These are phyloP conservation scores for Alternaria sp. DNA, from an alignment of 2,329 filamentous ascomycete genomes.

Conservation along the genomic window DNA sequence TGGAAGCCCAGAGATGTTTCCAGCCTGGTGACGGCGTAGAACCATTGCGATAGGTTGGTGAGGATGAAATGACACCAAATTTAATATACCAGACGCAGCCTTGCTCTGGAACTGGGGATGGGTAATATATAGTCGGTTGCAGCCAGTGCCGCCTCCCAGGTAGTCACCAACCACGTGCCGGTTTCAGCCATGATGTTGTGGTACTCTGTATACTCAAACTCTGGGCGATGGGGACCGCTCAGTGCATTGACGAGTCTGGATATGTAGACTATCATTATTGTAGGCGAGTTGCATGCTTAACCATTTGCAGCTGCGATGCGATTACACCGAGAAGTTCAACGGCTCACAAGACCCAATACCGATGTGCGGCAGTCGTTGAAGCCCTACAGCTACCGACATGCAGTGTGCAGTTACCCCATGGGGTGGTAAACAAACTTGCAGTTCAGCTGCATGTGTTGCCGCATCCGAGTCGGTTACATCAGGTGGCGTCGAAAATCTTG, in stretches of 20 bases:
- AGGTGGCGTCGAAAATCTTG: slow-evolving; percentile 11
- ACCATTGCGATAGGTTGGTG: slow-evolving; percentile 16
- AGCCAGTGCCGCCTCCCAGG: slow-evolving; percentile 5
- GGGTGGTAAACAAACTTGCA: slow-evolving; percentile 3
- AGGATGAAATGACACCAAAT: not conserved
- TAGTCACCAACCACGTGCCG: slow-evolving; percentile 12
- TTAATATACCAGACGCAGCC: slow-evolving; percentile 18
- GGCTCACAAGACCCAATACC: not conserved
- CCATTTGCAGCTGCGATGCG: too few relatives aligned
- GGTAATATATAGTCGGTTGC: slow-evolving; percentile 19
- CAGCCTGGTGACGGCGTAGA: slow-evolving; percentile 19
- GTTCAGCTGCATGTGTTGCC: slow-evolving; percentile 1
- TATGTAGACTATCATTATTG: not conserved
- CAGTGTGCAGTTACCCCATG: slow-evolving; percentile 10
- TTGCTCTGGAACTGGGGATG: slow-evolving; percentile 11
- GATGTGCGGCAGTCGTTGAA: slow-evolving; percentile 8
- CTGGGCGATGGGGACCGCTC: slow-evolving; percentile 10
- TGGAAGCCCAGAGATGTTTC: slow-evolving; percentile 6
- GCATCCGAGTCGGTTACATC: slow-evolving; percentile 10
- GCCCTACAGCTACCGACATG: slow-evolving; percentile 13
- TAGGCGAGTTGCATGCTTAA: not conserved
- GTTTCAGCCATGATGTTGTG: slow-evolving; percentile 9
- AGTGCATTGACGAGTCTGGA: slow-evolving; percentile 1
- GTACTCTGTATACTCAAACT: slow-evolving; percentile 6
- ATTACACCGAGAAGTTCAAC: not conserved